Evolutionary conservation across 192 early-diverging fungal species (phyloP), one percentile per base, ranked within the genome.

Genomic region (Coemansia sp.): DNA sequence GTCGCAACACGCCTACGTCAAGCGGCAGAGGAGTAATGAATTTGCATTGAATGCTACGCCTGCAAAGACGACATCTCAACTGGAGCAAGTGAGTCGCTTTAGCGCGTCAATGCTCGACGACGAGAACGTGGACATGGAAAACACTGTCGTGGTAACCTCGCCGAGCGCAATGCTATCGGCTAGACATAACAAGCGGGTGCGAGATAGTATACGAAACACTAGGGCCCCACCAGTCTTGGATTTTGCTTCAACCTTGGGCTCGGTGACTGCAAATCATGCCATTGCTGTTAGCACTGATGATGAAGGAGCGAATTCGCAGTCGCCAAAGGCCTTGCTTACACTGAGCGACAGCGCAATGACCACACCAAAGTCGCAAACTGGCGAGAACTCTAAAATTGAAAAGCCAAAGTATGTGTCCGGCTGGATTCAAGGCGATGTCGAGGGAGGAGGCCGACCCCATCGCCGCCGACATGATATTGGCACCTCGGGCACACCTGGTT

Each of bases 401-500:
- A 66, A 51, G 38, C 48, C 50, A 7, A 77, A 38, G 41, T 75
- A 80, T 37, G 69, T 75, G 19, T 32, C 73, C 7, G 69, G 63
- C 64, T 62, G 78, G 66, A n/a, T 48, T 3, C 73, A 76, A 2
- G 78, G 78, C 53, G 78, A 81, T 6, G 23, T 76, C 9, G 74
- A 76, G 46, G 78, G 78, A 8, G 78, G 78, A 2, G 78, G 78
- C 7, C 64, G 78, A n/a, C 78, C 64, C 14, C 78, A 81, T 42
- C 78, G 74, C 31, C 70, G 71, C 45, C 67, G 78, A n/a, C 74
- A 76, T 53, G 70, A 70, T 9, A 2, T 48, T 2, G 39, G 34
- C 37, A 34, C 29, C 9, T 53, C 38, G 9, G 73, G 64, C 19
- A 72, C 73, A n/a, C 73, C 74, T 53, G 59, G 59, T 38, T 38